phyloP scores from a whole-genome alignment of 1,284 basidiomycete genomes.

The Boletus semigastroideus region DNA sequence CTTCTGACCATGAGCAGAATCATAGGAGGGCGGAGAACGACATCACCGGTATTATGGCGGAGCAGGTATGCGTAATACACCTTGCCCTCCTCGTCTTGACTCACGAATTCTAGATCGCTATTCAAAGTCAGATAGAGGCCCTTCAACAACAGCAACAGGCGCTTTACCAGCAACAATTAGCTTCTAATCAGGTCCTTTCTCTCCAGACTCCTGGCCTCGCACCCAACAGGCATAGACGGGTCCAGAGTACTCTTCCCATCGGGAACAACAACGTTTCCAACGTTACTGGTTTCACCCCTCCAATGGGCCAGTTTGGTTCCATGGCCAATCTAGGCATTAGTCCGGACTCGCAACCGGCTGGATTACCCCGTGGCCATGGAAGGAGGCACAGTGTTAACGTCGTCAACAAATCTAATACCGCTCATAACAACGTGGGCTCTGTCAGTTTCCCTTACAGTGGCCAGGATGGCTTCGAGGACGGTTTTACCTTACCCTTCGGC shows the following conservation, averaged over 20 bases:
- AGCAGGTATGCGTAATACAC: conserved; percentile 59
- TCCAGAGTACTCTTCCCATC: conserved; percentile 82
- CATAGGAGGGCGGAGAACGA: conserved; percentile 69
- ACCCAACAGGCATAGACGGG: conserved; percentile 78
- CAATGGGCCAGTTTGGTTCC: conserved; percentile 70
- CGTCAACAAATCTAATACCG: conserved; percentile 62
- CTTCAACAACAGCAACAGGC: conserved; percentile 88
- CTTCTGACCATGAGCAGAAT: conserved; percentile 42
- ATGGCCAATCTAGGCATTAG: conserved; percentile 57
- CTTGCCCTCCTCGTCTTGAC: conserved; percentile 6
- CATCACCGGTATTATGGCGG: conserved; percentile 84
- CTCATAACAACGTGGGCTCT: conserved; percentile 47
- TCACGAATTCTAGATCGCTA: conserved; percentile 63
- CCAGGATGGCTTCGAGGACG: conserved; percentile 75
- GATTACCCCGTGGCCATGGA: conserved; percentile 81
- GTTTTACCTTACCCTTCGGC: conserved; percentile 60
- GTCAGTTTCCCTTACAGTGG: conserved; percentile 49
- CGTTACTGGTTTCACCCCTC: conserved; percentile 50
- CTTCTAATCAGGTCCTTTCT: conserved; percentile 71
- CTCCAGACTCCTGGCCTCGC: conserved; percentile 70
- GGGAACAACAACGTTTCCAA: conserved; percentile 34
- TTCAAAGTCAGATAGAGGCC: conserved; percentile 89
- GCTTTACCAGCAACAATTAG: conserved; percentile 83
- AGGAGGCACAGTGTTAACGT: conserved; percentile 95
- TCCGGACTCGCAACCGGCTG: conserved; percentile 62